Evolutionary conservation across 2,329 filamentous ascomycete species (phyloP).

Genomic region (Aspergillus fumigatus): DNA sequence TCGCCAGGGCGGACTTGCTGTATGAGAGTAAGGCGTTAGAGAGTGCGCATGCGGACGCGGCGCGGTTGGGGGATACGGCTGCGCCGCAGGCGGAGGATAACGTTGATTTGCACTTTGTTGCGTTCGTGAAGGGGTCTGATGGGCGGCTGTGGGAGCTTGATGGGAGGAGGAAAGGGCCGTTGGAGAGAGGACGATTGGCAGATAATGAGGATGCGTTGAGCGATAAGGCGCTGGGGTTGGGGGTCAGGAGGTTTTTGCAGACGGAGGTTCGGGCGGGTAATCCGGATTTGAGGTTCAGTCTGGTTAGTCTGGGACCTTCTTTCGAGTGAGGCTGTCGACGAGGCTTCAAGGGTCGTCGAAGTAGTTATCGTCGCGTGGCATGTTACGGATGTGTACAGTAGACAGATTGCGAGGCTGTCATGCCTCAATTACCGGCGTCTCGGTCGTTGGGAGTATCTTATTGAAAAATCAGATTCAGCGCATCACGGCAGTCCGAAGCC

Average conservation of each 20-base stretch:
- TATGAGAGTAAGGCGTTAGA: constrained; percentile 75
- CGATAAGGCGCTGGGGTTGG: constrained; percentile 67
- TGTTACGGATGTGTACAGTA: background rate
- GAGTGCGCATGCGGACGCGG: constrained; percentile 71
- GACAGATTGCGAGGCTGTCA: background rate
- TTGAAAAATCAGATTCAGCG: background rate
- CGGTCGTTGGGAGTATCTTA: background rate
- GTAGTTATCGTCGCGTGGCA: background rate
- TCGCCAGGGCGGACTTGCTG: constrained; percentile 65
- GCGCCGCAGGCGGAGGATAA: constrained; percentile 74
- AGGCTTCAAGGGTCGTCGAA: too few species aligned
- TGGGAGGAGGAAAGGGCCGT: constrained; percentile 66
- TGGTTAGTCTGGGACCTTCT: constrained; percentile 55
- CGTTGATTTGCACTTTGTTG: constrained; percentile 93
- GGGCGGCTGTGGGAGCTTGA: constrained; percentile 78
- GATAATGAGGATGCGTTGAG: constrained; percentile 68
- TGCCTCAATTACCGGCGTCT: background rate
- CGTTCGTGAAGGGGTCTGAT: constrained; percentile 74
- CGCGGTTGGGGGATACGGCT: constrained; percentile 68
- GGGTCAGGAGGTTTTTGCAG: constrained; percentile 58
- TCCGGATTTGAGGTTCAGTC: constrained; percentile 55
- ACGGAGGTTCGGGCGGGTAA: constrained; percentile 55
- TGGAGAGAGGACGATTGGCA: constrained; percentile 60
- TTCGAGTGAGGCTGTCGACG: constrained; percentile 40
- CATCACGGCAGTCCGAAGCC: background rate